These are phyloP conservation scores for Phytophthora rubi DNA, from an alignment of 352 stramenopile species.

Conservation along the genomic window DNA sequence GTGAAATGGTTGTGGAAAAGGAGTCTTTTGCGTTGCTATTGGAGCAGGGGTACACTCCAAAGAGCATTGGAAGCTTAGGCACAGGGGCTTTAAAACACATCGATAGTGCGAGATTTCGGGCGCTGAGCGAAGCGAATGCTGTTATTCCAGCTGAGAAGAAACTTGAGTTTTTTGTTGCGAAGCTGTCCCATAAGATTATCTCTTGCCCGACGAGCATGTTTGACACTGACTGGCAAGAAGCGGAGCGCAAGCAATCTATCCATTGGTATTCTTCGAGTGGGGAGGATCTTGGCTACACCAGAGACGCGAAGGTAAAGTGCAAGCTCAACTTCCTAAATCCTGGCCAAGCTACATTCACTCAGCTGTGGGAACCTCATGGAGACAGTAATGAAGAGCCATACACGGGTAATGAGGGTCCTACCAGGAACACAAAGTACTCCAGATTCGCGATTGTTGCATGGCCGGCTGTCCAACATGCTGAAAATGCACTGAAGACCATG, in stretches of 20 bases:
- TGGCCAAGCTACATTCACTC: conserved; percentile 7
- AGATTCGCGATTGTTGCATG: conserved; percentile 33
- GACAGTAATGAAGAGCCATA: conserved; percentile 13
- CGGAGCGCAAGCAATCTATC: conserved; percentile 12
- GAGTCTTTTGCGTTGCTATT: conserved; percentile 27
- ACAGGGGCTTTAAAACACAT: conserved; percentile 24
- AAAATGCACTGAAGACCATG: conserved; percentile 14
- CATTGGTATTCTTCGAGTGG: conserved; percentile 14
- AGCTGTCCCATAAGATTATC: conserved; percentile 16
- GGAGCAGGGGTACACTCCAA: conserved; percentile 31
- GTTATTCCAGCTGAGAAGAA: conserved; percentile 4
- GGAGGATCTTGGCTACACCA: conserved; percentile 4
- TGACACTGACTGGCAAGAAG: conserved; percentile 9
- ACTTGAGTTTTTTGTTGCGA: conserved; percentile 24
- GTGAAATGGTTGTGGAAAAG: conserved; percentile 1
- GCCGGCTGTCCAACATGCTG: conserved; percentile 2
- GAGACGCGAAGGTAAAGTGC: background rate
- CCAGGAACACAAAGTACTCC: conserved; percentile 19
- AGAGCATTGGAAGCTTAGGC: conserved; percentile 24
- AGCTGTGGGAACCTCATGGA: conserved; percentile 22
- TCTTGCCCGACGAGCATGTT: background rate
- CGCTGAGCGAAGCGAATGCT: conserved; percentile 28
- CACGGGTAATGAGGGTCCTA: conserved; percentile 26
- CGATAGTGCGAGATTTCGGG: conserved; percentile 27
- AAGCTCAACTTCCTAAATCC: conserved; percentile 38